phyloP scores from a whole-genome alignment of 768 basidiomycete genomes.

The Postia placenta region DNA sequence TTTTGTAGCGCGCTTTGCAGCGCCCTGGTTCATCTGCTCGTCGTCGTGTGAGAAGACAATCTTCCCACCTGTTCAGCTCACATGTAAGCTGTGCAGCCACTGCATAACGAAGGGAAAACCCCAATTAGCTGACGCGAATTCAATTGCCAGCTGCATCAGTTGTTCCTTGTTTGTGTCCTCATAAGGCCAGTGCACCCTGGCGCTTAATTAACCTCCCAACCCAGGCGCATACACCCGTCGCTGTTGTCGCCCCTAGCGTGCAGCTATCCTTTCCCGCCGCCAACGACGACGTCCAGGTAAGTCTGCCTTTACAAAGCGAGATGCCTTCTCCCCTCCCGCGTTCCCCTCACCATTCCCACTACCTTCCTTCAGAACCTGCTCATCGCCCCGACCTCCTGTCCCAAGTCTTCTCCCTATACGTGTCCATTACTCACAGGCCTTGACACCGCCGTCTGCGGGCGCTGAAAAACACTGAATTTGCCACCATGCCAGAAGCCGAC shows the following conservation, averaged over 20 bases:
- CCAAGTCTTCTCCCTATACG: conserved; percentile 12
- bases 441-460: conserved; percentile 19
- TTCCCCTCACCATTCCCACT: conserved; percentile 80
- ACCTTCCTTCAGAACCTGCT: conserved; percentile 77
- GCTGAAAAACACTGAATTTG: conserved; percentile 22
- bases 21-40: no score
- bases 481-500: conserved; percentile 82
- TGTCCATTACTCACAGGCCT: conserved; percentile 23
- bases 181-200: conserved; percentile 2
- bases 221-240: background rate
- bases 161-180: conserved; percentile 2
- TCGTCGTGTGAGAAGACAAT: no score
- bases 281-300: conserved; percentile 12
- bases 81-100: no score
- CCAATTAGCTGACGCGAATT: no score
- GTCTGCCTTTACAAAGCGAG: conserved; percentile 7
- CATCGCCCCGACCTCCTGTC: conserved; percentile 17
- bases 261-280: conserved; percentile 4
- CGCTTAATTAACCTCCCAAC: background rate
- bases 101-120: no score
- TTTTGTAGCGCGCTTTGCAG: no score
- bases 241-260: conserved; percentile 7
- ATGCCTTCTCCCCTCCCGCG: conserved; percentile 34
- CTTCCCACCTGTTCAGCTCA: no score
- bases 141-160: background rate